These are phyloP conservation scores for Phaeotremella skinneri DNA, from an alignment of 768 basidiomycete genomes.

Conservation along the genomic window DNA sequence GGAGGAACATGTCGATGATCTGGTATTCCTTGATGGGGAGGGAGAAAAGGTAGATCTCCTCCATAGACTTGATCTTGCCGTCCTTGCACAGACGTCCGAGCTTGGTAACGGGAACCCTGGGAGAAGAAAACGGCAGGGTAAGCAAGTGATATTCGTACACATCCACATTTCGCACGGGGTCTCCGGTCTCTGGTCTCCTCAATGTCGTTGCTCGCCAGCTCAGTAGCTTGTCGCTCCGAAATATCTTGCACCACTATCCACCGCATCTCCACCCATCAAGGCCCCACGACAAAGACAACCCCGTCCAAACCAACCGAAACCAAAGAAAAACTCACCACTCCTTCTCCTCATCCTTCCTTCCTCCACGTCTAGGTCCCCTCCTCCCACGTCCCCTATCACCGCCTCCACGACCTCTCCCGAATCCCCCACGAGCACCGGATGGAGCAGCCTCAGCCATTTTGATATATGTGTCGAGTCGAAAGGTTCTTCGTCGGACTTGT, in stretches of 20 bases:
- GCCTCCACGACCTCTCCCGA: slow-evolving; percentile 72
- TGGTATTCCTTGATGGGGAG: slow-evolving; percentile 99
- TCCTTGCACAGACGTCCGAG: slow-evolving; percentile 98
- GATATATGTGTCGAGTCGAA: slow-evolving; percentile 9
- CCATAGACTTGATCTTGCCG: slow-evolving; percentile 99
- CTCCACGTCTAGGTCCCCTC: slow-evolving; percentile 84
- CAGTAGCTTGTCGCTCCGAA: background rate
- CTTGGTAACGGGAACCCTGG: slow-evolving; percentile 95
- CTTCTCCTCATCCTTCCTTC: slow-evolving; percentile 99
- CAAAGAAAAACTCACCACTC: slow-evolving; percentile 70
- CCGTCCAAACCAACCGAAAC: background rate
- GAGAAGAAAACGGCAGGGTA: background rate
- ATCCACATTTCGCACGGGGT: background rate
- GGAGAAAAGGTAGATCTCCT: slow-evolving; percentile 99
- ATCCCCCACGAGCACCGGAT: slow-evolving; percentile 85
- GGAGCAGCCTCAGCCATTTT: slow-evolving; percentile 62
- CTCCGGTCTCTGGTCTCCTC: background rate
- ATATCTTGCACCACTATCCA: background rate
- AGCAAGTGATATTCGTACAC: background rate
- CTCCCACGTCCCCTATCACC: slow-evolving; percentile 57
- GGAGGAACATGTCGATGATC: slow-evolving; percentile 99
- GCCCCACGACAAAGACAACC: background rate
- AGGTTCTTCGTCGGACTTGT: background rate
- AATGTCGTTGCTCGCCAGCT: background rate
- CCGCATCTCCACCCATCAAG: background rate